These are phyloP conservation scores for Aspergillus conjunctus DNA, from an alignment of 495 filamentous ascomycete genomes.

Conservation along the genomic window DNA sequence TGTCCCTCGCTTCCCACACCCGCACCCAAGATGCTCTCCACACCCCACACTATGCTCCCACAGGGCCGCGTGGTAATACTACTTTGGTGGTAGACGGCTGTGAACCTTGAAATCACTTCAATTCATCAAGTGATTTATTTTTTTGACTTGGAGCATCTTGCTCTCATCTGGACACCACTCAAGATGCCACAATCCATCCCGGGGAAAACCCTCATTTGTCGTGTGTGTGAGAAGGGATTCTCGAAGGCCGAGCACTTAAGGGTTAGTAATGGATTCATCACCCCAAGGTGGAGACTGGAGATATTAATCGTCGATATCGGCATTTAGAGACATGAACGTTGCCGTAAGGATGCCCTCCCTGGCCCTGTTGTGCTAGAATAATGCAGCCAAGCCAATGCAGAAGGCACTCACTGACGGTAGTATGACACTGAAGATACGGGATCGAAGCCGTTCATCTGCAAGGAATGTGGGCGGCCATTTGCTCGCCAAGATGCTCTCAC, in stretches of 20 bases:
- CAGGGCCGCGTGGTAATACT: no score
- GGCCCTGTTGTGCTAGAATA: background rate
- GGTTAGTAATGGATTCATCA: constrained; percentile 28
- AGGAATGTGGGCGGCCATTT: constrained; percentile 47
- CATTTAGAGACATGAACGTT: constrained; percentile 50
- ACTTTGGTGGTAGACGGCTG: no score
- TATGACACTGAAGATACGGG: constrained; percentile 44
- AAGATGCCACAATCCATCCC: constrained; percentile 23
- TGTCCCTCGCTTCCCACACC: background rate
- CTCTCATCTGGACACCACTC: background rate
- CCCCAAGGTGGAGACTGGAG: constrained; percentile 28
- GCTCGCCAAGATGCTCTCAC: constrained; percentile 51
- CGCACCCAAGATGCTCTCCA: no score
- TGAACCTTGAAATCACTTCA: no score
- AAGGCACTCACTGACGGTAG: constrained; percentile 21
- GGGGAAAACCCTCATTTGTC: constrained; percentile 42
- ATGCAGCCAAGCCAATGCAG: constrained; percentile 1
- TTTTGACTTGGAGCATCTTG: background rate
- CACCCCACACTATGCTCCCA: no score
- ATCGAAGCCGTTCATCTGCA: constrained; percentile 48
- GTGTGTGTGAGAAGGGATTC: constrained; percentile 47
- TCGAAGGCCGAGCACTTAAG: constrained; percentile 51
- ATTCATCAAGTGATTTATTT: background rate
- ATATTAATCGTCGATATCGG: constrained; percentile 25
- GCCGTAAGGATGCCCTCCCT: constrained; percentile 38